Conservation (phyloP, 192 early-diverging fungal species). For the Polychytrium aggregatum region DNA sequence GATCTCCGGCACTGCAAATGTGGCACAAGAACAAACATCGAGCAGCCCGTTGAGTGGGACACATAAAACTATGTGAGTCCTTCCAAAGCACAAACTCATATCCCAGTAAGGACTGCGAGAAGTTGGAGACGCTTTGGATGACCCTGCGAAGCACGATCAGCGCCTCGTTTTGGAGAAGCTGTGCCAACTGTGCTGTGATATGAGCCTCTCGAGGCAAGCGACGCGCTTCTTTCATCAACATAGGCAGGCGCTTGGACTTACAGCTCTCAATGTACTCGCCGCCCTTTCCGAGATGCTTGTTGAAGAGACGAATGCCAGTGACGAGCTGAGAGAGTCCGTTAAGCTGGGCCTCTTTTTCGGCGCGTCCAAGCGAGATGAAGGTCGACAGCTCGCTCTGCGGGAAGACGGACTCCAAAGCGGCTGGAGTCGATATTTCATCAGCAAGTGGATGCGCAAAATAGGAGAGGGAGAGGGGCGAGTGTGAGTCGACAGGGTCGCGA, state of each 20-base stretch:
- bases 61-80: no score
- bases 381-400: conserved; percentile 44
- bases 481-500: no score
- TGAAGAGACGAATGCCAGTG: conserved; percentile 48
- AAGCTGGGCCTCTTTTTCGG: conserved; percentile 48
- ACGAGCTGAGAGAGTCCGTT: conserved; percentile 47
- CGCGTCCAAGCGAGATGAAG: conserved; percentile 35
- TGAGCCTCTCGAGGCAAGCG: no score
- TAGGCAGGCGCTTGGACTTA: conserved; percentile 11
- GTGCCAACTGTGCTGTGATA: no score
- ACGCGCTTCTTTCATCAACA: not conserved
- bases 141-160: no score
- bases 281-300: conserved; percentile 47
- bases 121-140: no score
- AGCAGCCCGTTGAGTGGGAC: no score
- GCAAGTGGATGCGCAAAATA: not conserved
- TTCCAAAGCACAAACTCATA: not conserved
- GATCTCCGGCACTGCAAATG: conserved; percentile 34
- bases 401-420: conserved; percentile 52
- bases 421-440: conserved; percentile 13
- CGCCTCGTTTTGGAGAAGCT: no score
- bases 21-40: no score
- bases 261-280: conserved; percentile 43
- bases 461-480: no score
- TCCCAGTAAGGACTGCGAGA: not conserved